These are phyloP conservation scores for Pyrenophora graminea DNA, from an alignment of 2,329 filamentous ascomycete species.

Conservation along the genomic window DNA sequence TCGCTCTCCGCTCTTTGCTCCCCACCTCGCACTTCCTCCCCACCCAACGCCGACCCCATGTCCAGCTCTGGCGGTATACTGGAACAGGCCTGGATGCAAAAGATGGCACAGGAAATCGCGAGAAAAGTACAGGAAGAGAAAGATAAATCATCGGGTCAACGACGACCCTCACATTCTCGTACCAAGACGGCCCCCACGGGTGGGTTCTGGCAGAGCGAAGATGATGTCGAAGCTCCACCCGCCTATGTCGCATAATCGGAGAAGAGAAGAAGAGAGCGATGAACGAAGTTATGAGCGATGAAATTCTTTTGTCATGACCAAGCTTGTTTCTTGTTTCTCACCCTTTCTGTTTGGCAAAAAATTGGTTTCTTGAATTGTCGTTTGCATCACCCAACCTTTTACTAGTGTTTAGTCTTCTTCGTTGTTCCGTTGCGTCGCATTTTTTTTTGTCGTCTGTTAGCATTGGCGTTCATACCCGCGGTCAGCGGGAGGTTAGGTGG, in stretches of 20 bases:
- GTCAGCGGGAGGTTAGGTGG: neutral
- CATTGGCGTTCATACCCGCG: conserved; percentile 5
- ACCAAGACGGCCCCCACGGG: conserved; percentile 15
- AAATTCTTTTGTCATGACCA: conserved; percentile 7
- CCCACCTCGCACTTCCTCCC: conserved; percentile 29
- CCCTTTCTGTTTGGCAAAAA: too few relatives aligned
- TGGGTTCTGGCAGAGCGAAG: conserved; percentile 32
- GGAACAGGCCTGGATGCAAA: conserved; percentile 84
- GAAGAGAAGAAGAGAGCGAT: neutral
- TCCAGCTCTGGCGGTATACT: conserved; percentile 58
- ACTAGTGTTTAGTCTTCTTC: neutral
- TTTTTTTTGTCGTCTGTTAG: neutral
- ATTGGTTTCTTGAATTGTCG: conserved; percentile 5
- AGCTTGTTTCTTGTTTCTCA: neutral
- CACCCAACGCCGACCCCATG: conserved; percentile 30
- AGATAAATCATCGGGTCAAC: conserved; percentile 29
- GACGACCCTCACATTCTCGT: conserved; percentile 9
- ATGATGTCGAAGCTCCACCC: conserved; percentile 39
- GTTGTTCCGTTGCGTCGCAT: neutral
- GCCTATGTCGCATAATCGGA: conserved; percentile 38
- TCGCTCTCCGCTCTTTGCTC: conserved; percentile 32
- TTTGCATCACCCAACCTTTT: neutral
- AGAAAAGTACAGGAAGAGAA: conserved; percentile 88
- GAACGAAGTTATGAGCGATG: conserved; percentile 17
- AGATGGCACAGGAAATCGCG: conserved; percentile 92